Evolutionary conservation across 2,329 filamentous ascomycete species (phyloP).

Genomic region (Hypomyces rosellus): DNA sequence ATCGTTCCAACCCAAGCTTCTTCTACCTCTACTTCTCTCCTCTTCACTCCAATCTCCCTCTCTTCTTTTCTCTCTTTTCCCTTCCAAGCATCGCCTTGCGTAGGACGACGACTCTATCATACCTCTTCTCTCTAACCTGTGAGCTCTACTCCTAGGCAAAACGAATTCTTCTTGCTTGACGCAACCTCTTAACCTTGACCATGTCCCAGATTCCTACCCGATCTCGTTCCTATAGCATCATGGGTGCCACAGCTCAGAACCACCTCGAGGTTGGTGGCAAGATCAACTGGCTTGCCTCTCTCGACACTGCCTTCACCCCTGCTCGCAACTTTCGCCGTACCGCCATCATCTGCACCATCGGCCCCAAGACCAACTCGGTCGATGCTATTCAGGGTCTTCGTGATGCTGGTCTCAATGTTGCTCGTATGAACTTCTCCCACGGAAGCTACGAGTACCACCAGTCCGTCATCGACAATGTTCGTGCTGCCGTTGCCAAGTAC

Average conservation of each 20-base stretch:
- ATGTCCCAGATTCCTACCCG: slow-evolving; percentile 28
- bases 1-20: neutral
- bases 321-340: slow-evolving; percentile 89
- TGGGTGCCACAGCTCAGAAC: slow-evolving; percentile 67
- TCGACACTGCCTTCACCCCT: slow-evolving; percentile 85
- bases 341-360: slow-evolving; percentile 98
- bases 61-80: slow-evolving; percentile 1
- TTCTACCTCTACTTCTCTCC: neutral
- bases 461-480: slow-evolving; percentile 94
- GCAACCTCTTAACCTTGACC: slow-evolving; percentile 11
- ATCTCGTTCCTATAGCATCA: slow-evolving; percentile 34
- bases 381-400: slow-evolving; percentile 96
- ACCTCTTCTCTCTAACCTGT: neutral
- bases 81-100: slow-evolving; percentile 1
- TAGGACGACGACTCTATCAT: neutral
- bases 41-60: slow-evolving; percentile 1
- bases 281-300: slow-evolving; percentile 59
- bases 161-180: neutral
- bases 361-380: slow-evolving; percentile 97
- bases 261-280: slow-evolving; percentile 73
- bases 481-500: slow-evolving; percentile 72
- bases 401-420: slow-evolving; percentile 87
- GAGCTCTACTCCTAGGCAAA: neutral
- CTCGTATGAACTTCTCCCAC: slow-evolving; percentile 98
- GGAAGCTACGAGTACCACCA: slow-evolving; percentile 86